Evolutionary conservation across 1,139 yeast genomes (phyloP).

Genomic region (Zygosaccharomyces sapae): DNA sequence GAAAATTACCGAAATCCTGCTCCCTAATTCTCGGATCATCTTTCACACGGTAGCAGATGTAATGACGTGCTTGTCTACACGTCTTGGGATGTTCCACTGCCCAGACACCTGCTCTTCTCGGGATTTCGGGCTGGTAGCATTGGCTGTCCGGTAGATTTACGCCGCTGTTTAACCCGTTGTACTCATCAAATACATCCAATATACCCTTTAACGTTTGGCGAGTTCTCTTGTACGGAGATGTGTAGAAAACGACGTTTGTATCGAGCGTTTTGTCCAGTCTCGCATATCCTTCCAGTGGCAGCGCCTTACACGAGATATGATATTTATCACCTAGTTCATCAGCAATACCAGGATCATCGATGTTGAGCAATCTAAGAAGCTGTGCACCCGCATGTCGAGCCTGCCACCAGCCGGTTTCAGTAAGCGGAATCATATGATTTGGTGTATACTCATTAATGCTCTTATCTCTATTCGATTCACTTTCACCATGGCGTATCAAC

Average conservation of each 20-base stretch:
- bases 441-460: constrained; percentile 70
- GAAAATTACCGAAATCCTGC: constrained; percentile 93
- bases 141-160: constrained; percentile 17
- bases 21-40: constrained; percentile 92
- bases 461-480: constrained; percentile 83
- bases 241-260: constrained; percentile 49
- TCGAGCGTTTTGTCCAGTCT: constrained; percentile 16
- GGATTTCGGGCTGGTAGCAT: constrained; percentile 19
- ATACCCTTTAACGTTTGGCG: constrained; percentile 72
- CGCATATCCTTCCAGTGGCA: constrained; percentile 18
- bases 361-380: constrained; percentile 49
- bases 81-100: constrained; percentile 9
- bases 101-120: constrained; percentile 20
- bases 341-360: constrained; percentile 42
- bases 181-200: constrained; percentile 50
- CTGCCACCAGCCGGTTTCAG: constrained; percentile 62
- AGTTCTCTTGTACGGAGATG: constrained; percentile 78
- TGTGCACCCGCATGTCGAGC: constrained; percentile 66
- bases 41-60: constrained; percentile 50
- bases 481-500: constrained; percentile 84
- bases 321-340: constrained; percentile 23
- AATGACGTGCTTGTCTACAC: constrained; percentile 36
- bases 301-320: constrained; percentile 14
- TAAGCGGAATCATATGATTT: constrained; percentile 71
- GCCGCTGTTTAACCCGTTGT: constrained; percentile 23